Evolutionary conservation across 257 asterid species (phyloP), one percentile per base, ranked within the genome.

Genomic region (Handroanthus guayacan): DNA sequence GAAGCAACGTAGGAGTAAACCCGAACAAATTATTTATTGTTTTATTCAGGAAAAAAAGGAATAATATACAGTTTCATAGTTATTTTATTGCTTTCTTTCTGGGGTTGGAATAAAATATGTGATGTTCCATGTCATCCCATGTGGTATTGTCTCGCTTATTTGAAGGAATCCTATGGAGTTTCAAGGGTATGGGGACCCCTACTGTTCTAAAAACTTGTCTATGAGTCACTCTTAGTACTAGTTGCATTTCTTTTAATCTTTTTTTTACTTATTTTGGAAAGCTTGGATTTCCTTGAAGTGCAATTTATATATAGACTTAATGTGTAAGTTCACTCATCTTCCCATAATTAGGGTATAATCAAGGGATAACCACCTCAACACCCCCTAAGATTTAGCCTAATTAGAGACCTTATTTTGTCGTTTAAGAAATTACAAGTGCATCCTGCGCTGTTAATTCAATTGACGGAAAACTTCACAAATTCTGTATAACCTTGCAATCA

Each of bases 81-180:
- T 44, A 2, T 44, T 44, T 44, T 2, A 4, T 4, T 41, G 8
- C 7, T 41, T 41, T 16, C 10, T 54, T n/a, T n/a, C 8, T 18
- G 64, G 38, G 34, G 36, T 2, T 16, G 64, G 14, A 57, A 57
- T 57, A 20, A 13, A 10, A 25, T 25, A 58, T 18, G 43, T 18
- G 16, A 31, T 58, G 41, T 58, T 25, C 39, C 65, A 20, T 58
- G n/a, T 25, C 43, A 58, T 31, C 43, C 65, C 65, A 58, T 58
- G 63, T 18, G 63, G 38, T 18, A 57, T 4, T 57, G 37, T 57
- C 37, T 57, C 38, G 60, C 60, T 54, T 54, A 54, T 54, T 25
- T 16, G 60, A 18, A 18, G 62, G 62, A 56, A 56, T 56, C 62
- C 37, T 5, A 56, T 6, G 64, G n/a, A 25, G 7, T 31, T 31